Percentiles rank a stretch among this genome's conserved stretches.
phyloP scores from a whole-genome alignment of 2,329 filamentous ascomycete genomes.

The Alternaria gaisen region DNA sequence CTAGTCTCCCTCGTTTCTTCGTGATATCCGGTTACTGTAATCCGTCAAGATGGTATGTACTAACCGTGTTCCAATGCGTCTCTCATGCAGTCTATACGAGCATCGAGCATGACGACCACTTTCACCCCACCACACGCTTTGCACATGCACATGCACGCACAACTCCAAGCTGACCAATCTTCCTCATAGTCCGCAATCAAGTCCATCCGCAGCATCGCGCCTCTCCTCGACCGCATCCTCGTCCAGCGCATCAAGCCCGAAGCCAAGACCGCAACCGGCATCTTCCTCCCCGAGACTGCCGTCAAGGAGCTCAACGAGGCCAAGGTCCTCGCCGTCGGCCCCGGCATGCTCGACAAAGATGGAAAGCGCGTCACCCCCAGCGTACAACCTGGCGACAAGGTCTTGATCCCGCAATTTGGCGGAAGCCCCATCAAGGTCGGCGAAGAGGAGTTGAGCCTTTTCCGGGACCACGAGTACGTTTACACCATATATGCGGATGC shows the following conservation, averaged over 20 bases:
- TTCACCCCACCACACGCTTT: slow-evolving; percentile 3
- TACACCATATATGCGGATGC: not conserved
- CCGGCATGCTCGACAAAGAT: slow-evolving; percentile 85
- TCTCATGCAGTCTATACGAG: not conserved
- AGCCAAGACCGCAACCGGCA: slow-evolving; percentile 92
- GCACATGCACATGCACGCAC: not conserved
- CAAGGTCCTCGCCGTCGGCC: slow-evolving; percentile 93
- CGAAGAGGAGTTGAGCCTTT: slow-evolving; percentile 94
- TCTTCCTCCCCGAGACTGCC: slow-evolving; percentile 95
- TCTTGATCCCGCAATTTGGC: slow-evolving; percentile 94
- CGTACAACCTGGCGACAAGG: slow-evolving; percentile 84
- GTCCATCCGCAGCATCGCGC: slow-evolving; percentile 92
- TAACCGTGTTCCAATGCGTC: not conserved
- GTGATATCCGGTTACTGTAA: slow-evolving; percentile 23
- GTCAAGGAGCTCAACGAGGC: slow-evolving; percentile 99
- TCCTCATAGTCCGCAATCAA: slow-evolving; percentile 70
- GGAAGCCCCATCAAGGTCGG: slow-evolving; percentile 96
- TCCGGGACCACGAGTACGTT: slow-evolving; percentile 97
- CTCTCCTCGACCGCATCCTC: slow-evolving; percentile 96
- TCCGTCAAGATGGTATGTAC: slow-evolving; percentile 3
- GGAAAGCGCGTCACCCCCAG: slow-evolving; percentile 88
- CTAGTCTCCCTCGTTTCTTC: slow-evolving; percentile 14
- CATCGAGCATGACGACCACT: not conserved
- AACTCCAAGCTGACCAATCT: slow-evolving; percentile 11
- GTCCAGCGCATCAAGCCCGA: slow-evolving; percentile 98